Conservation (phyloP, 2,329 filamentous ascomycete genomes). For the Trematosphaeria pertusa region DNA sequence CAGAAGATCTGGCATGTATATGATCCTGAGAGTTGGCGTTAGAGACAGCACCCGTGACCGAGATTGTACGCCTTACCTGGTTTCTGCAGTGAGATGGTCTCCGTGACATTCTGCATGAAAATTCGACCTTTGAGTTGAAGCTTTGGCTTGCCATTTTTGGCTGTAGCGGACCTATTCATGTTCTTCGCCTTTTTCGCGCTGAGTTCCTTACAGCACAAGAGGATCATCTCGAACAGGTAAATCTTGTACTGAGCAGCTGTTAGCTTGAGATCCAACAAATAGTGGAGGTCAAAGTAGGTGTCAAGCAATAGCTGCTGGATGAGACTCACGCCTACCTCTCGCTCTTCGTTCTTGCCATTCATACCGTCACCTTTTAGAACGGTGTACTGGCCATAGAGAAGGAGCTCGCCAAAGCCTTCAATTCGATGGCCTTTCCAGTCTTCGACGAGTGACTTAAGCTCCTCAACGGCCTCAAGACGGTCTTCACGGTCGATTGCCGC, state of each 20-base stretch:
- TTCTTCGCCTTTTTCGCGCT: conserved; percentile 81
- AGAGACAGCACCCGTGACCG: neutral
- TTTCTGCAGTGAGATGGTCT: conserved; percentile 86
- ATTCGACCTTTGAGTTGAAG: conserved; percentile 95
- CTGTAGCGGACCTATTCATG: conserved; percentile 72
- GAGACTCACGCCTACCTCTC: conserved; percentile 69
- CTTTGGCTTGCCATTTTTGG: conserved; percentile 75
- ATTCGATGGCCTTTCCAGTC: conserved; percentile 96
- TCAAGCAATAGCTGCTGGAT: neutral
- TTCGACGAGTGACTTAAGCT: conserved; percentile 82
- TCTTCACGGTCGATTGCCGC: conserved; percentile 90
- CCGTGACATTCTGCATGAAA: conserved; percentile 98
- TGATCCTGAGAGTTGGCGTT: conserved; percentile 65
- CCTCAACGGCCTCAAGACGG: conserved; percentile 80
- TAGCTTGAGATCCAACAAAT: conserved; percentile 1
- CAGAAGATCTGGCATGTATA: conserved; percentile 98
- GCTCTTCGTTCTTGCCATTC: conserved; percentile 80
- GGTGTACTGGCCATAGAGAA: conserved; percentile 88
- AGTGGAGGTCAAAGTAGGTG: neutral
- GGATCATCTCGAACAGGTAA: conserved; percentile 93
- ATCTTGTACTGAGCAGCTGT: conserved; percentile 80
- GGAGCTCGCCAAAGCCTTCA: conserved; percentile 86
- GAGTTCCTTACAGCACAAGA: conserved; percentile 96
- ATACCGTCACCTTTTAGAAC: conserved; percentile 83
- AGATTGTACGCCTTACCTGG: conserved; percentile 68